phyloP scores from a whole-genome alignment of 2,329 filamentous ascomycete genomes.

The Botryotinia globosa region DNA sequence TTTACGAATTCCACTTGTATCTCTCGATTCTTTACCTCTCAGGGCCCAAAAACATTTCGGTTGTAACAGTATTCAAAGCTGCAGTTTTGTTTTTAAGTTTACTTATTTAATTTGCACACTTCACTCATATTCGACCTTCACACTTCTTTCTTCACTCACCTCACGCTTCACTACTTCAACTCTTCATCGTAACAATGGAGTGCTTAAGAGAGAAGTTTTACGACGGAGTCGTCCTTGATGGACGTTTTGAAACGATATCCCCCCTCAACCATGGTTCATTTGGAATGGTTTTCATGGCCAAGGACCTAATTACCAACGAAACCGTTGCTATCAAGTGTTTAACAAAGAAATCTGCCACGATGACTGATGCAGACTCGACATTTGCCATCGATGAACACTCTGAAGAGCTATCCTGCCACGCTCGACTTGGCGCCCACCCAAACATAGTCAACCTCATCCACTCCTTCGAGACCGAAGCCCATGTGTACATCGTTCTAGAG shows the following conservation, averaged over 20 bases:
- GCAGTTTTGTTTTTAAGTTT: slow-evolving; percentile 23
- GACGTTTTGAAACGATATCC: slow-evolving; percentile 86
- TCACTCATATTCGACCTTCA: slow-evolving; percentile 22
- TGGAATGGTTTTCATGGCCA: slow-evolving; percentile 95
- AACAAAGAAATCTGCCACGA: slow-evolving; percentile 70
- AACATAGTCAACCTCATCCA: slow-evolving; percentile 93
- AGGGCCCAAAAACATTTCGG: slow-evolving; percentile 35
- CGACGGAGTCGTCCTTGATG: slow-evolving; percentile 76
- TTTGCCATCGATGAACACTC: slow-evolving; percentile 79
- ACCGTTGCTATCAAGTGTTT: slow-evolving; percentile 95
- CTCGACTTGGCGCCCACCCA: slow-evolving; percentile 72
- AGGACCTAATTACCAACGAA: slow-evolving; percentile 71
- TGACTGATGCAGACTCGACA: slow-evolving; percentile 49
- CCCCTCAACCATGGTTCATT: slow-evolving; percentile 98
- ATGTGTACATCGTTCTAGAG: slow-evolving; percentile 90
- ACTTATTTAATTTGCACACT: slow-evolving; percentile 29
- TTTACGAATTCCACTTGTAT: slow-evolving; percentile 34
- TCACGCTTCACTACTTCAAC: slow-evolving; percentile 19
- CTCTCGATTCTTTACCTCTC: slow-evolving; percentile 26
- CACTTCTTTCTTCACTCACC: slow-evolving; percentile 10
- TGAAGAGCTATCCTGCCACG: slow-evolving; percentile 77
- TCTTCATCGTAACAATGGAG: slow-evolving; percentile 57
- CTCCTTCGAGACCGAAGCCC: slow-evolving; percentile 87
- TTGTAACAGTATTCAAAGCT: slow-evolving; percentile 37
- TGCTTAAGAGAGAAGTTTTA: slow-evolving; percentile 82